phyloP scores from a whole-genome alignment of 2,329 filamentous ascomycete species.

The Aureobasidium sp. region DNA sequence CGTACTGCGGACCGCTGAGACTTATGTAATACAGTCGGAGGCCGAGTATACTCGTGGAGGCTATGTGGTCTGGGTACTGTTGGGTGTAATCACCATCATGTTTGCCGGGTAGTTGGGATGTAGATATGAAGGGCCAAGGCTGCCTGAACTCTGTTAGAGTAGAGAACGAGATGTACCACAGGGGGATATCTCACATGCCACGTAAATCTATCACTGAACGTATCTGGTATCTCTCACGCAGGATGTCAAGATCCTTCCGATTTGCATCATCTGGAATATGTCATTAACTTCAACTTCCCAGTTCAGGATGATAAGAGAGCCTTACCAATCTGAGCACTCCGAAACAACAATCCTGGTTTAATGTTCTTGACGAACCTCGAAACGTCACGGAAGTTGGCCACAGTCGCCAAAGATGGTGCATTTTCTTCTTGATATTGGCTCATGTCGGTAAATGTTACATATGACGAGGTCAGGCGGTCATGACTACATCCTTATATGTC shows the following conservation, averaged over 20 bases:
- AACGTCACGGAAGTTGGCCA: constrained; percentile 6
- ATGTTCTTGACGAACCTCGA: not conserved
- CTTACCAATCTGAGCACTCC: not conserved
- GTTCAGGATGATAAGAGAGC: no score
- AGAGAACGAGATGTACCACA: no score
- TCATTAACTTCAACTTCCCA: not conserved
- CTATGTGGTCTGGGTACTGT: constrained; percentile 1
- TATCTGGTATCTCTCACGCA: not conserved
- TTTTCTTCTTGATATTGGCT: not conserved
- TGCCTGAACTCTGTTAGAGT: not conserved
- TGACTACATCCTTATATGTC: not conserved
- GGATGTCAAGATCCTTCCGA: not conserved
- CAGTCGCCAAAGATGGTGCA: not conserved
- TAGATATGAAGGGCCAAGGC: constrained; percentile 1
- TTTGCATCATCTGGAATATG: not conserved
- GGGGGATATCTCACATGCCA: not conserved
- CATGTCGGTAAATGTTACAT: not conserved
- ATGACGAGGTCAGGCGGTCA: no score
- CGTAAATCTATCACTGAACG: constrained; percentile 7
- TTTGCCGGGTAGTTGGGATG: not conserved
- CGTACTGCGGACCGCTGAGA: not conserved
- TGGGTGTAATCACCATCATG: not conserved
- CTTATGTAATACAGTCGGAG: not conserved
- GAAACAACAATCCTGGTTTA: not conserved
- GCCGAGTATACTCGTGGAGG: not conserved